Evolutionary conservation across 805 yeast genomes (phyloP).

Genomic region (Yarrowia bubula): DNA sequence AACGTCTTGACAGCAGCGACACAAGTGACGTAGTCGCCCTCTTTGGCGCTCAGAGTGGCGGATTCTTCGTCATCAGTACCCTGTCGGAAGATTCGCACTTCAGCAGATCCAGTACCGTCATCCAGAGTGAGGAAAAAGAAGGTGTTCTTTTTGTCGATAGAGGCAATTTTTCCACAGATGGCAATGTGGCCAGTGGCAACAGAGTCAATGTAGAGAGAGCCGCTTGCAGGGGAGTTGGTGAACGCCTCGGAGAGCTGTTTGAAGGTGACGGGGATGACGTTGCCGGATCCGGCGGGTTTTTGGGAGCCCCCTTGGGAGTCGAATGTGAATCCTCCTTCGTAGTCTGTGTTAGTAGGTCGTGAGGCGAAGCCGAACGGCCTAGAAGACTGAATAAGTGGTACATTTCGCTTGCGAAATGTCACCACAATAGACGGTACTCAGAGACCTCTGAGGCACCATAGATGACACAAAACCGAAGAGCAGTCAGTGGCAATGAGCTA

Average conservation of each 20-base stretch:
- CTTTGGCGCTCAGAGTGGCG: constrained; percentile 41
- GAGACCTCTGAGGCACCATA: no score
- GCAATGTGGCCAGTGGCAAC: constrained; percentile 54
- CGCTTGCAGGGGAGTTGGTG: constrained; percentile 56
- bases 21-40: constrained; percentile 50
- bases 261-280: constrained; percentile 56
- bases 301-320: constrained; percentile 18
- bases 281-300: constrained; percentile 6
- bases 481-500: no score
- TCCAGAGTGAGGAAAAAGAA: constrained; percentile 52
- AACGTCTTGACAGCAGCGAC: constrained; percentile 49
- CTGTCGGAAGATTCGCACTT: constrained; percentile 51
- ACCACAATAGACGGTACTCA: no score
- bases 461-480: no score
- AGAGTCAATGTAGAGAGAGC: constrained; percentile 52
- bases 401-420: not conserved
- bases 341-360: constrained; percentile 7
- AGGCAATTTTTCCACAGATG: constrained; percentile 55
- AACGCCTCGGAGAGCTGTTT: constrained; percentile 56
- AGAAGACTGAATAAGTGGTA: not conserved
- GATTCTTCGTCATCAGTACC: constrained; percentile 34
- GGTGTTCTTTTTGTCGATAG: constrained; percentile 43
- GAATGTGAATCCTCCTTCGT: constrained; percentile 28
- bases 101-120: constrained; percentile 64
- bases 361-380: not conserved